Evolutionary conservation across 495 filamentous ascomycete genomes (phyloP).

Genomic region (Aspergillus bridgeri): DNA sequence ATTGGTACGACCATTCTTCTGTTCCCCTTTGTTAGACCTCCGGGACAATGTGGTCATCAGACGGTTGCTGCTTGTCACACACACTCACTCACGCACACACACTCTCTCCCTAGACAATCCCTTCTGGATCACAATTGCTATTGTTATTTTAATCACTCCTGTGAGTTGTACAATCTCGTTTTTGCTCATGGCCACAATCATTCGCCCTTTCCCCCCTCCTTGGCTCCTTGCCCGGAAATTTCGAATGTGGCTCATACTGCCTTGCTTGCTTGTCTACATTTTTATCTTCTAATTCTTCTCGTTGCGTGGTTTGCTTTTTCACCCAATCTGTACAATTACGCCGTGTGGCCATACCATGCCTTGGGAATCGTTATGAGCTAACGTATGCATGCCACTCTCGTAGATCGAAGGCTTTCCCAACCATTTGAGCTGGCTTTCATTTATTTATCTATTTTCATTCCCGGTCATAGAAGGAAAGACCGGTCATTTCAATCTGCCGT

Average conservation of each 20-base stretch:
- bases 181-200: background rate
- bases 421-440: conserved; percentile 14
- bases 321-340: conserved; percentile 10
- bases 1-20: background rate
- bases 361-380: conserved; percentile 8
- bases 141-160: conserved; percentile 1
- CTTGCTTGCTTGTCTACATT: background rate
- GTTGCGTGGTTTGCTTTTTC: no score
- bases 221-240: background rate
- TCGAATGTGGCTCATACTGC: background rate
- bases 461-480: background rate
- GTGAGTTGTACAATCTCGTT: conserved; percentile 7
- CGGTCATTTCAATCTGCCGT: background rate
- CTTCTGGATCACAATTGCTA: background rate
- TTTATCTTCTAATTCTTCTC: background rate
- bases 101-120: background rate
- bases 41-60: conserved; percentile 12
- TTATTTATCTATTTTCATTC: conserved; percentile 1
- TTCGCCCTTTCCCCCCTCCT: background rate
- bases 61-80: conserved; percentile 5
- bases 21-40: background rate
- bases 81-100: conserved; percentile 6
- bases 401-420: conserved; percentile 1
- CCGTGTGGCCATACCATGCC: conserved; percentile 8
- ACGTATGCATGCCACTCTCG: conserved; percentile 15